Base-by-base conservation (phyloP, 2,329 filamentous ascomycete genomes). In the Cladosporium sp. region DNA sequence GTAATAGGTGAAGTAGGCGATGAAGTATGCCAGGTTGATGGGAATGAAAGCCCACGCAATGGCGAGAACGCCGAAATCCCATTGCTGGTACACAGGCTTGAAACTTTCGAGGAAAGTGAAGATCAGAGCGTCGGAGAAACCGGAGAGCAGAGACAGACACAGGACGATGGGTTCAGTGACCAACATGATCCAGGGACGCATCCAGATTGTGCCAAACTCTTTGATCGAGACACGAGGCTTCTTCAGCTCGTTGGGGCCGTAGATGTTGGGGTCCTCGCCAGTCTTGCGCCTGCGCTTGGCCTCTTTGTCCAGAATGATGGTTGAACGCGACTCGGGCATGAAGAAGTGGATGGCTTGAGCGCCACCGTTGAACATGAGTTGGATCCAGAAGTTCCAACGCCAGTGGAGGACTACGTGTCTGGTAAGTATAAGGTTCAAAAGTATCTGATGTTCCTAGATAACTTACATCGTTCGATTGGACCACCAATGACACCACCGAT, bases 331-430 rank as follows among this genome's bases (percentile, higher is more conserved):
- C 71, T 93, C 89, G 1, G 89, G 89, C 7, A 84, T 78, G 57
- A 88, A 65, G 35, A 86, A 75, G 68, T 91, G 88, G 3, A 88
- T 67, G 3, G 83, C 28, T 68, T 91, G 88, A 5, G 90, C 83
- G 36, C 83, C 79, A 3, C 75, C 87, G 32, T 89, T 88, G 50
- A 91, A 84, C 63, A 91, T 90, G 62, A 92, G 81, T 73, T 93
- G 89, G 59, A 92, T 88, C 89, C 89, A 93, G 68, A 91, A 91
- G 55, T 79, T 84, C 87, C 87, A 91, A 63, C 81, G 80, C 89
- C 89, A 92, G 32, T 84, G 69, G 9, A 84, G 80, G 61, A 58
- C 51, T 54, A 8, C 1, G 19, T 24, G 3, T 13, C 12, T 20
- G 40, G 44, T 57, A 22, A 57, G 54, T 25, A 9, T 17, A n/a